phyloP scores from a whole-genome alignment of 2,329 filamentous ascomycete genomes.

The Ophiostoma sp. region DNA sequence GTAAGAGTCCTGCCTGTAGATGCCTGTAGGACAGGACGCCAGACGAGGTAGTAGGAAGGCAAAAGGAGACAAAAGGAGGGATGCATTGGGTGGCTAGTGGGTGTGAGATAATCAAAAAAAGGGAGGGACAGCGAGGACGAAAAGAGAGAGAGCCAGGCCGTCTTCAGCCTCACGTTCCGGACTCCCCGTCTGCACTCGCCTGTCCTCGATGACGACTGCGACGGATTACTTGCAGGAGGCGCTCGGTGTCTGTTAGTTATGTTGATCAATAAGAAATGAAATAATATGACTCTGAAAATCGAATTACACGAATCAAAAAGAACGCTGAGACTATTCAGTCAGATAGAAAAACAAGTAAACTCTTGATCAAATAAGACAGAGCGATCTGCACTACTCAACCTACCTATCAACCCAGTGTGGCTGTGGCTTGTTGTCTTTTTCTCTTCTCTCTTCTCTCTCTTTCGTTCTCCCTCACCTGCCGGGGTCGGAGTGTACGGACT shows the following conservation, averaged over 20 bases:
- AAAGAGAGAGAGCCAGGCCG: no score
- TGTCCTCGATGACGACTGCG: not conserved
- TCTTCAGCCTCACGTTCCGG: not conserved
- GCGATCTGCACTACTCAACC: not conserved
- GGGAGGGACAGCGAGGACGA: no score
- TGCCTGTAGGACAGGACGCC: no score
- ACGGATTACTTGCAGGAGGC: constrained; percentile 4
- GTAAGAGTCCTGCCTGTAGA: not conserved
- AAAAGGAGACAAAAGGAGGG: no score
- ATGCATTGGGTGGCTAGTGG: no score
- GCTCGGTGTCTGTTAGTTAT: not conserved
- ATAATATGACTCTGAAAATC: no score
- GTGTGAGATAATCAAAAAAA: no score
- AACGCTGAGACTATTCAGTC: not conserved
- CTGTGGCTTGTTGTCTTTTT: not conserved
- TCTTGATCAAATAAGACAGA: no score
- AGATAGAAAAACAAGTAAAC: not conserved
- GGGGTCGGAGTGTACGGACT: not conserved
- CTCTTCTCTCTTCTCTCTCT: not conserved
- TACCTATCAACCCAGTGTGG: constrained; percentile 6
- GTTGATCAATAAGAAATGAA: no score
- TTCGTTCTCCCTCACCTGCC: not conserved
- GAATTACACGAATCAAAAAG: no score
- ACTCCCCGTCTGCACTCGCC: no score
- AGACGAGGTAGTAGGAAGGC: no score